phyloP scores from a whole-genome alignment of 148 eudicot species.

The Simmondsia chinensis region DNA sequence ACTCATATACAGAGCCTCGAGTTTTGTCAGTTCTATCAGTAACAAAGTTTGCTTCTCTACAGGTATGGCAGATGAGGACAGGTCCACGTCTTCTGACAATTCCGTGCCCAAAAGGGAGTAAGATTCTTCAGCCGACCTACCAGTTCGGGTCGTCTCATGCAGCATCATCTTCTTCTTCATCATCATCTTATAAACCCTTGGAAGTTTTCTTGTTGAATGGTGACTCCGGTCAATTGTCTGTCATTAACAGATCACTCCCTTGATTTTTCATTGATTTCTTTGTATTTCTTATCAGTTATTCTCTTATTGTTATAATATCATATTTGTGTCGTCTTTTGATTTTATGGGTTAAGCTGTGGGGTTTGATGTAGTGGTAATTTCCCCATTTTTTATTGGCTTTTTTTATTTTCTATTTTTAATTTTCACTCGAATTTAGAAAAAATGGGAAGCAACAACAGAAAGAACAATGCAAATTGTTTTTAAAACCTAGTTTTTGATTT shows the following conservation, averaged over 20 bases:
- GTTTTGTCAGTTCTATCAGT: not conserved
- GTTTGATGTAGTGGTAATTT: no score
- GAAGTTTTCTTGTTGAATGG: conserved; percentile 86
- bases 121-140: conserved; percentile 87
- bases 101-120: conserved; percentile 75
- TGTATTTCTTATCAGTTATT: no score
- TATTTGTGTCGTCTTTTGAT: no score
- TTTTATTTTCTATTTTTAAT: no score
- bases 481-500: no score
- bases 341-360: no score
- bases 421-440: no score
- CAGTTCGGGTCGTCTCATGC: conserved; percentile 53
- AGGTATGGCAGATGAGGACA: conserved; percentile 99
- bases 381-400: no score
- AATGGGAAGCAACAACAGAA: no score
- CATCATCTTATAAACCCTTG: conserved; percentile 58
- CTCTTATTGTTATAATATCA: no score
- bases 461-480: no score
- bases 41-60: not conserved
- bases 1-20: no score
- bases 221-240: conserved; percentile 83
- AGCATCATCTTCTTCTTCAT: conserved; percentile 38
- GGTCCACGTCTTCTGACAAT: conserved; percentile 73
- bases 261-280: conserved; percentile 2
- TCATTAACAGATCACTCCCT: conserved; percentile 43